Evolutionary conservation across 768 basidiomycete species (phyloP).

Genomic region (Termitomyces bulborhizus): DNA sequence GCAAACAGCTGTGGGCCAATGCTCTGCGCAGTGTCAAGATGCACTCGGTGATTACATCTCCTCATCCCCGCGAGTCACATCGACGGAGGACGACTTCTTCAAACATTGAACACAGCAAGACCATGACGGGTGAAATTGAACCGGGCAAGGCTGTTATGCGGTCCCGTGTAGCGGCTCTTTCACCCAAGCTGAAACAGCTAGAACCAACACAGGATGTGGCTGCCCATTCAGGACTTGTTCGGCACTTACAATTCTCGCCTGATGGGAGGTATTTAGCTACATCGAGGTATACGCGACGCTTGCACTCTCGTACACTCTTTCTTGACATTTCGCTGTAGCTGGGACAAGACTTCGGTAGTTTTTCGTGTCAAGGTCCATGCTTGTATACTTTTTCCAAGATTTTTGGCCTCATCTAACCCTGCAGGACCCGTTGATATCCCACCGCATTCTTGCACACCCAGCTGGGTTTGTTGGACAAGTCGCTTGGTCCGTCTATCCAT

Average conservation of each 20-base stretch:
- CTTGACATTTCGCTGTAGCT: slow-evolving; percentile 30
- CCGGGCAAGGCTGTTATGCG: slow-evolving; percentile 30
- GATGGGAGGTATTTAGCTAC: slow-evolving; percentile 71
- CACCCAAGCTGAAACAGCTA: slow-evolving; percentile 50
- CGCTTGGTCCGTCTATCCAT: slow-evolving; percentile 48
- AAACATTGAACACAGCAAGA: slow-evolving; percentile 20
- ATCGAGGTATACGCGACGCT: slow-evolving; percentile 41
- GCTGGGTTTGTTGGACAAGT: slow-evolving; percentile 74
- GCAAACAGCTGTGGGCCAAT: slow-evolving; percentile 38
- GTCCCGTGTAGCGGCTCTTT: slow-evolving; percentile 49
- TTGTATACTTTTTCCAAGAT: not conserved
- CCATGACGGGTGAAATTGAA: slow-evolving; percentile 20
- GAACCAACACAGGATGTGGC: slow-evolving; percentile 53
- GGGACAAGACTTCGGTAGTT: slow-evolving; percentile 66
- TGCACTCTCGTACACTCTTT: not conserved
- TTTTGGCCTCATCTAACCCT: not conserved
- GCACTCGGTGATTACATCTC: slow-evolving; percentile 23
- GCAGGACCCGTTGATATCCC: slow-evolving; percentile 52
- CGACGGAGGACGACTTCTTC: slow-evolving; percentile 33
- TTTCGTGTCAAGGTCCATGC: slow-evolving; percentile 55
- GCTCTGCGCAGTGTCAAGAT: slow-evolving; percentile 38
- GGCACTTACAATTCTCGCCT: slow-evolving; percentile 72
- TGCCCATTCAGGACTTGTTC: slow-evolving; percentile 61
- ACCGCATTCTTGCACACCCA: slow-evolving; percentile 60
- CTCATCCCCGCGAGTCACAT: slow-evolving; percentile 16